phyloP scores from a whole-genome alignment of 176 grass and related monocot species.

The Chloris gayana region DNA sequence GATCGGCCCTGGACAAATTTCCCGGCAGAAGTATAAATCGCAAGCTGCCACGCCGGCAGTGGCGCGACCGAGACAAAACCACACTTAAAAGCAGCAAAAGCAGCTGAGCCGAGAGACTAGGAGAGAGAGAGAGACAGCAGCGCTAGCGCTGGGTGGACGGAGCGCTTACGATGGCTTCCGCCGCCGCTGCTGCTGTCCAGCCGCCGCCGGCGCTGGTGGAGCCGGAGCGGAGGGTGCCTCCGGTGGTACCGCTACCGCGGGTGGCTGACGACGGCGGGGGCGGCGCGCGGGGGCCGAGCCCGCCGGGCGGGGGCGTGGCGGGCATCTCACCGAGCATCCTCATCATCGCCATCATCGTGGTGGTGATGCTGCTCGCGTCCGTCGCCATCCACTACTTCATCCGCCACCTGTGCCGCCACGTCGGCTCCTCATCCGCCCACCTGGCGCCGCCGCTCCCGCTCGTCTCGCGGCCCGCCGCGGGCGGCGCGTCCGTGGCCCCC shows the following conservation, averaged over 20 bases:
- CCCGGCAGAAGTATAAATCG: constrained; percentile 48
- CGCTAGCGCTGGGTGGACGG: too few species aligned
- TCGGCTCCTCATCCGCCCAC: not conserved
- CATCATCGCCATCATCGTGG: constrained; percentile 66
- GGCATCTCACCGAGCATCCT: constrained; percentile 65
- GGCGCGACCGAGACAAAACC: constrained; percentile 44
- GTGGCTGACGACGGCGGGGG: constrained; percentile 26
- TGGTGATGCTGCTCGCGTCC: constrained; percentile 60
- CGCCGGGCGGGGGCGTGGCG: constrained; percentile 29
- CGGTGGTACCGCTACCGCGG: constrained; percentile 36
- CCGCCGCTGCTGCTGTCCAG: not conserved
- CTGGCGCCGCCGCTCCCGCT: constrained; percentile 49
- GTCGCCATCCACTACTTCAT: constrained; percentile 62
- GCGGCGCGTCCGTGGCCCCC: not conserved
- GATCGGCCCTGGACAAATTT: constrained; percentile 27
- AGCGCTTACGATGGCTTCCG: constrained; percentile 32
- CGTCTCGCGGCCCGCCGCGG: constrained; percentile 13
- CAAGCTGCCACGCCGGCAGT: constrained; percentile 22
- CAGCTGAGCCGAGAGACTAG: not conserved
- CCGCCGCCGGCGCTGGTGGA: not conserved
- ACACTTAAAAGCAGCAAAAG: constrained; percentile 40
- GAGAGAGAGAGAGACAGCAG: too few species aligned
- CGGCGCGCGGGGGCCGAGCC: not conserved
- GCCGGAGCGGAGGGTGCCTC: constrained; percentile 40
- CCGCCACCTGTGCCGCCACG: constrained; percentile 50